Base-by-base conservation (phyloP, 169 alveolate species). In the Hammondia hammondi region DNA sequence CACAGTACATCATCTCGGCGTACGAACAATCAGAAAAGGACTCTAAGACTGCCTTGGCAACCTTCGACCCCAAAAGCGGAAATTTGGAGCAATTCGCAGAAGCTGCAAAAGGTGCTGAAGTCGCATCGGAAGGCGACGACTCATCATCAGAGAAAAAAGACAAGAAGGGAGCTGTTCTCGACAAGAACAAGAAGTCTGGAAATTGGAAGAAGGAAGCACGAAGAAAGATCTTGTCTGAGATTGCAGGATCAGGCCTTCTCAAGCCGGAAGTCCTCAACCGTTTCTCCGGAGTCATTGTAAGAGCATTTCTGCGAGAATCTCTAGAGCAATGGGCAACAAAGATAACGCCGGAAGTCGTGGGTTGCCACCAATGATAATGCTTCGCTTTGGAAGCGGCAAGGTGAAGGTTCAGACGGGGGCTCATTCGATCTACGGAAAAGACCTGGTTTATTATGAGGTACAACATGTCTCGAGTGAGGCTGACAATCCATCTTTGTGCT, bases 1-100 rank as follows among this genome's bases (percentile, higher is more conserved):
- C 71, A 2, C 94, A 97, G 94, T 95, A 85, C 61, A 92, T 96
- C 71, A 90, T 94, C 48, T 84, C 73, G 7, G 92, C 82, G 19
- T 67, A 81, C 88, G 77, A 57, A 29, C 70, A 73, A 32, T 48
- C 52, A 0, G 92, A 72, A 72, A 48, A 71, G 71, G 92, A 85
- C 10, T 67, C 71, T 0, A 48, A 4, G 67, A 57, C 45, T 12
- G 71, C 92, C 3, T 72, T 85, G 71, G 95, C 85, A 29, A 81
- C 46, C 32, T 82, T 92, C 77, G 82, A 85, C 85, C 56, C 46
- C 35, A 85, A n/a, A 46, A 92, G 46, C 14, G 89, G 77, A 39
- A 92, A 85, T n/a, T 88, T 85, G 85, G 92, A 92, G 92, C 77
- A 61, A 35, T 61, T 82, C 72, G 95, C 91, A 17, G 52, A 57